phyloP scores from a whole-genome alignment of 202 grass and related monocot species.

The Schoenoplectus tabernaemontani region DNA sequence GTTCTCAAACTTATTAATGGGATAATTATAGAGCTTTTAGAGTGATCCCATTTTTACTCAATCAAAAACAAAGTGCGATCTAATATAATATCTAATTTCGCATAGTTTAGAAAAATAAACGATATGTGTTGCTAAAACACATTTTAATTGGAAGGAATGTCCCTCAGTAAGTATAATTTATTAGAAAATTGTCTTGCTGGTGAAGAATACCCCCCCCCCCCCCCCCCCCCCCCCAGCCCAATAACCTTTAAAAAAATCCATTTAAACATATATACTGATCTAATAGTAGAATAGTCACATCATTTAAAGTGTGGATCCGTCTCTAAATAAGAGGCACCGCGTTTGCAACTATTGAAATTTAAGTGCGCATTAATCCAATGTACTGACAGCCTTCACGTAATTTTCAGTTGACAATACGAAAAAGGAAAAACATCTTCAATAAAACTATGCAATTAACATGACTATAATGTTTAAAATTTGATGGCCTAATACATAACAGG shows the following conservation, averaged over 20 bases:
- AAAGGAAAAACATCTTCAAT: background rate
- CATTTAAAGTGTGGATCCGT: background rate
- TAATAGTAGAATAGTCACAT: background rate
- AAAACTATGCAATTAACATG: background rate
- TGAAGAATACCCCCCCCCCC: background rate
- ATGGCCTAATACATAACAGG: background rate
- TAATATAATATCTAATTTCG: too few species aligned
- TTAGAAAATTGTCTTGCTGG: background rate
- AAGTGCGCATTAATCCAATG: background rate
- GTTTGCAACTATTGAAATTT: background rate
- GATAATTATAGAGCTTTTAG: too few species aligned
- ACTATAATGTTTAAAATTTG: background rate
- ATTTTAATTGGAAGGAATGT: background rate
- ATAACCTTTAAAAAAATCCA: too few species aligned
- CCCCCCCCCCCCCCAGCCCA: too few species aligned
- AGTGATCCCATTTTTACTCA: too few species aligned
- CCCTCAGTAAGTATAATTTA: background rate
- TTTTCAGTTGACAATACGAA: background rate
- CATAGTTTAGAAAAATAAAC: too few species aligned
- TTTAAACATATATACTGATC: too few species aligned
- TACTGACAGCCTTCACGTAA: background rate
- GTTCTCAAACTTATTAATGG: too few species aligned
- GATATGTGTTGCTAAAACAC: too few species aligned
- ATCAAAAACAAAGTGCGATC: too few species aligned
- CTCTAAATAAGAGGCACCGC: background rate